These are phyloP conservation scores for Suillus clintonianus DNA, from an alignment of 768 basidiomycete species.

Conservation along the genomic window DNA sequence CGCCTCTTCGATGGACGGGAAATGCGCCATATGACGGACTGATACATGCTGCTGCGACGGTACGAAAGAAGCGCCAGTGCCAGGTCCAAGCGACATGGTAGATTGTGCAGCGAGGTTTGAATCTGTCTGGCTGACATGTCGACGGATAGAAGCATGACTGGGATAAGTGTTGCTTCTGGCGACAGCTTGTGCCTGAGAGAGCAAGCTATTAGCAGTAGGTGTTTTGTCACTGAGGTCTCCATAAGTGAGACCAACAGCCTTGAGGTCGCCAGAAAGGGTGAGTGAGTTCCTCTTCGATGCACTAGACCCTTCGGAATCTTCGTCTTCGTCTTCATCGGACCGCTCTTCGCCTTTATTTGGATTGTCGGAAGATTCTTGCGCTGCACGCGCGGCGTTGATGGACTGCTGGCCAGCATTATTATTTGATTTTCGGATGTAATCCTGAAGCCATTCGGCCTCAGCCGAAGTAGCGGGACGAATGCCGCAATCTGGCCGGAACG, in stretches of 20 bases:
- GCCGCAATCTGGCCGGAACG: slow-evolving; percentile 68
- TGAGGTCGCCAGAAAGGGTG: slow-evolving; percentile 61
- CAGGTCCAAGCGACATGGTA: slow-evolving; percentile 56
- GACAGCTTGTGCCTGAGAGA: slow-evolving; percentile 72
- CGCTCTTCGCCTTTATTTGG: slow-evolving; percentile 64
- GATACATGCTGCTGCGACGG: slow-evolving; percentile 55
- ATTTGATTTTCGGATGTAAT: slow-evolving; percentile 90
- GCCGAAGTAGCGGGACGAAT: slow-evolving; percentile 89
- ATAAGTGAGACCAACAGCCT: slow-evolving; percentile 51
- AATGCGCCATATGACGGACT: slow-evolving; percentile 76
- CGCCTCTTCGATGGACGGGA: slow-evolving; percentile 86
- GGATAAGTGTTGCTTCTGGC: slow-evolving; percentile 62
- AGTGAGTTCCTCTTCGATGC: slow-evolving; percentile 78
- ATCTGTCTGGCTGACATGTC: slow-evolving; percentile 63
- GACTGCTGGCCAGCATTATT: slow-evolving; percentile 79
- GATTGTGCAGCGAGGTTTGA: slow-evolving; percentile 53
- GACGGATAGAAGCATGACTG: slow-evolving; percentile 74
- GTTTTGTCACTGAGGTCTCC: slow-evolving; percentile 83
- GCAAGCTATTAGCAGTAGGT: slow-evolving; percentile 74
- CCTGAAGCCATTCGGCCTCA: slow-evolving; percentile 90
- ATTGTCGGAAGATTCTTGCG: slow-evolving; percentile 69
- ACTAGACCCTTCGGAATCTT: slow-evolving; percentile 78
- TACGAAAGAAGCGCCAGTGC: slow-evolving; percentile 46
- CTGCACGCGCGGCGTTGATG: slow-evolving; percentile 70
- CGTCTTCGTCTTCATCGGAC: slow-evolving; percentile 85